Evolutionary conservation across 179 eudicot genomes (phyloP).

Genomic region (Vitellaria paradoxa): DNA sequence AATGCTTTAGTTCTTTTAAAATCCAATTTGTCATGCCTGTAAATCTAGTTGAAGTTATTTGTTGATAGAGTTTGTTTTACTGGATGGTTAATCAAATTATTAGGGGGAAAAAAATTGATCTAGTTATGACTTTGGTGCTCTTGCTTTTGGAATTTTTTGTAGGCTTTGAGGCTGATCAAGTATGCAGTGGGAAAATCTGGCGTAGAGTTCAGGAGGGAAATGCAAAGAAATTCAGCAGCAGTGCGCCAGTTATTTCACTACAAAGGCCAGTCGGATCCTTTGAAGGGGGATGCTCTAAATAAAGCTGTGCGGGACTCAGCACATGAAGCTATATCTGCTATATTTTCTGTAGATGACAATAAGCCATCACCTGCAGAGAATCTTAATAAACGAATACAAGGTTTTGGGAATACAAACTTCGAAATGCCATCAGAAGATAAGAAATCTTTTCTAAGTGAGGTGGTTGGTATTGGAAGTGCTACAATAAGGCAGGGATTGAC

Average conservation of each 20-base stretch:
- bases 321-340: conserved; percentile 83
- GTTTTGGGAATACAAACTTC: conserved; percentile 82
- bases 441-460: conserved; percentile 86
- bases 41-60: background rate
- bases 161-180: conserved; percentile 90
- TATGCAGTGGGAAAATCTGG: conserved; percentile 91
- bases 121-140: background rate
- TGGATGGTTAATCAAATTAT: background rate
- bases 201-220: conserved; percentile 87
- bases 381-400: conserved; percentile 71
- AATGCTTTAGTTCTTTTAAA: background rate
- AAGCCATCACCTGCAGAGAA: conserved; percentile 60
- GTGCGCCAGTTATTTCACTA: conserved; percentile 84
- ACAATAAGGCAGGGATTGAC: conserved; percentile 77
- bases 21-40: background rate
- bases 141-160: conserved; percentile 5
- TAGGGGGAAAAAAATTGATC: background rate
- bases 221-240: conserved; percentile 96
- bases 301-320: conserved; percentile 93
- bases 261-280: conserved; percentile 79
- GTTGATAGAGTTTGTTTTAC: background rate
- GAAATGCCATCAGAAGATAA: conserved; percentile 67
- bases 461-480: conserved; percentile 88
- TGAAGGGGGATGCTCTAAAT: conserved; percentile 89
- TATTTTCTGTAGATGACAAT: conserved; percentile 74